phyloP scores from a whole-genome alignment of 192 early-diverging fungal genomes.

The Bifiguratus adelaidae region DNA sequence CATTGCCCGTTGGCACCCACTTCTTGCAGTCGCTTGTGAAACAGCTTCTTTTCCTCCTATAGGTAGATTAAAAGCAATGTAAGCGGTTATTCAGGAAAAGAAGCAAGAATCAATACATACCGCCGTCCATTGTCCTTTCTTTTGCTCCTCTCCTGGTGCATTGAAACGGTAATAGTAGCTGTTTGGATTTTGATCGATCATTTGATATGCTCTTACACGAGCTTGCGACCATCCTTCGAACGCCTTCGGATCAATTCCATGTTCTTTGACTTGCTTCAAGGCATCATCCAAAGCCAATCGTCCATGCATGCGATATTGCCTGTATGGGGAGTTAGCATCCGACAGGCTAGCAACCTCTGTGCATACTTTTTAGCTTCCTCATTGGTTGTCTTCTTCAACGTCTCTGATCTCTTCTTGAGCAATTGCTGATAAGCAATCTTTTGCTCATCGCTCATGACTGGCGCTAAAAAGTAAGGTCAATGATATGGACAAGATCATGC shows the following conservation, averaged over 20 bases:
- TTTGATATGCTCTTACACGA: conserved; percentile 84
- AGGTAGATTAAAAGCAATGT: conserved; percentile 1
- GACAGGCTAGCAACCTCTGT: too few relatives aligned
- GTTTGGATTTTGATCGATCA: conserved; percentile 92
- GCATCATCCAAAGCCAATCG: conserved; percentile 82
- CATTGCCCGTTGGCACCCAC: conserved; percentile 93
- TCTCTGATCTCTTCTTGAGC: conserved; percentile 70
- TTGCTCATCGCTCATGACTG: conserved; percentile 72
- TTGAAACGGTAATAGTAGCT: conserved; percentile 98
- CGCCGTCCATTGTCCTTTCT: conserved; percentile 82
- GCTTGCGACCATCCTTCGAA: conserved; percentile 97
- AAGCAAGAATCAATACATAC: conserved; percentile 11
- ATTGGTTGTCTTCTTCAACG: conserved; percentile 71
- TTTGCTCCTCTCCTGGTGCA: conserved; percentile 90
- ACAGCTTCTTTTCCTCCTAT: conserved; percentile 74
- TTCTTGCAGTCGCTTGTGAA: conserved; percentile 74
- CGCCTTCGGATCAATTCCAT: conserved; percentile 69
- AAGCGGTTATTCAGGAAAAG: not conserved
- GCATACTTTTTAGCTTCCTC: conserved; percentile 60
- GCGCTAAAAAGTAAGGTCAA: conserved; percentile 9
- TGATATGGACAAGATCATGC: not conserved
- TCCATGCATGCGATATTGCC: conserved; percentile 64
- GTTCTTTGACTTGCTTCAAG: conserved; percentile 75
- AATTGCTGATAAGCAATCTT: conserved; percentile 78
- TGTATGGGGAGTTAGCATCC: too few relatives aligned